phyloP scores from a whole-genome alignment of 192 early-diverging fungal species.

The Coemansia sp. region DNA sequence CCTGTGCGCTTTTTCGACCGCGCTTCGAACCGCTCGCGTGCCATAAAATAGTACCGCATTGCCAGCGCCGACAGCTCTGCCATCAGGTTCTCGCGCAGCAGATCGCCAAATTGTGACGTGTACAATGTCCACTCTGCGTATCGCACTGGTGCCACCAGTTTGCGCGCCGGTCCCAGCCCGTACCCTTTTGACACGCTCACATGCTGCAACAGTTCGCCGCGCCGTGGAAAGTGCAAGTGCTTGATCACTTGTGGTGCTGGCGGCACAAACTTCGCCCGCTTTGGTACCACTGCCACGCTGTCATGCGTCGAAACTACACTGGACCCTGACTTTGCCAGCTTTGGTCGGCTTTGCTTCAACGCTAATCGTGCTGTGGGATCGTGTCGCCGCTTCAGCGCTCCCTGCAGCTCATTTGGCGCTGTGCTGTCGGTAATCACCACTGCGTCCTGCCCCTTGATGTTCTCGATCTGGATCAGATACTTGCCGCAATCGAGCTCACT shows the following conservation, averaged over 20 bases:
- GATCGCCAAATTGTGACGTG: conserved; percentile 13
- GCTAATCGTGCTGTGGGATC: conserved; percentile 1
- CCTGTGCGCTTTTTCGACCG: background rate
- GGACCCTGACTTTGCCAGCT: background rate
- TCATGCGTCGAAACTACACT: background rate
- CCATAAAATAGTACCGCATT: conserved; percentile 52
- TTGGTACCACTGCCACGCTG: background rate
- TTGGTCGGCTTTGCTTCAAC: background rate
- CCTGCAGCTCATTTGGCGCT: conserved; percentile 15
- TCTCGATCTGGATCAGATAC: conserved; percentile 45
- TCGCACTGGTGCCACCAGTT: conserved; percentile 24
- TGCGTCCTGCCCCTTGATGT: conserved; percentile 7
- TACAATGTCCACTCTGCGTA: conserved; percentile 28
- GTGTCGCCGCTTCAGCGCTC: conserved; percentile 32
- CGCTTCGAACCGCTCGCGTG: conserved; percentile 29
- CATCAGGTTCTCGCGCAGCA: conserved; percentile 45
- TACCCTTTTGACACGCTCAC: conserved; percentile 49
- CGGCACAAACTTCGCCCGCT: conserved; percentile 28
- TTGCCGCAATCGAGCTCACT: conserved; percentile 37
- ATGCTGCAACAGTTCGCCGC: conserved; percentile 50
- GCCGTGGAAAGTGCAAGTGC: conserved; percentile 47
- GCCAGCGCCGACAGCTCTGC: conserved; percentile 40
- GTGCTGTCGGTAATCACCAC: background rate
- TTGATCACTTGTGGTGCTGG: conserved; percentile 16
- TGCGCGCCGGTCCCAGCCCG: conserved; percentile 34